Evolutionary conservation across 163 green algal species (phyloP).

Genomic region (Coccomyxa subellipsoidea): DNA sequence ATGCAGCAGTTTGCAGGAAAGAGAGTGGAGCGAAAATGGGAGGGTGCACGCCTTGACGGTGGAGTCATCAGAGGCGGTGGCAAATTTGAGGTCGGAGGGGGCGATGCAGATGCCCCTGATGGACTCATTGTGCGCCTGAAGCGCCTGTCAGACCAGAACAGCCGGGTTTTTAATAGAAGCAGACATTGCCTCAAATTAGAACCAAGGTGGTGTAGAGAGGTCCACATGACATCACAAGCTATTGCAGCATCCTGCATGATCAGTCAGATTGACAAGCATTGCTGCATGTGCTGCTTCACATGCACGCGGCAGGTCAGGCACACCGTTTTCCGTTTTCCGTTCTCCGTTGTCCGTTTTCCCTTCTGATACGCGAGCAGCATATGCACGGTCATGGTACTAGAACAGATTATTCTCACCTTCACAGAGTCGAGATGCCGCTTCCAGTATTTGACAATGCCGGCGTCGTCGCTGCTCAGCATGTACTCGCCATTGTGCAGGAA

Average conservation of each 20-base stretch:
- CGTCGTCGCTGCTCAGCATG: conserved; percentile 75
- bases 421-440: conserved; percentile 57
- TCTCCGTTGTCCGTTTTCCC: too few species aligned
- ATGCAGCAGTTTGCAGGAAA: background rate
- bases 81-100: conserved; percentile 89
- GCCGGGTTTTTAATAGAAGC: background rate
- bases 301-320: too few species aligned
- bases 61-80: conserved; percentile 81
- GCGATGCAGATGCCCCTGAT: conserved; percentile 69
- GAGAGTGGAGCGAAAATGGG: too few species aligned
- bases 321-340: too few species aligned
- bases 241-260: too few species aligned
- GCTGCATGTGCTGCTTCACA: too few species aligned
- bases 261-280: too few species aligned
- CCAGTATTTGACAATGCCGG: conserved; percentile 52
- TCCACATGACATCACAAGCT: too few species aligned
- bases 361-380: too few species aligned
- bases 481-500: conserved; percentile 80
- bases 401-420: conserved; percentile 34
- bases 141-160: background rate
- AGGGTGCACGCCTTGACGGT: conserved; percentile 61
- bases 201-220: too few species aligned
- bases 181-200: background rate
- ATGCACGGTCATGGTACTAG: too few species aligned
- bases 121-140: conserved; percentile 72